Evolutionary conservation across 805 yeast genomes (phyloP).

Genomic region (Candida oleophila): DNA sequence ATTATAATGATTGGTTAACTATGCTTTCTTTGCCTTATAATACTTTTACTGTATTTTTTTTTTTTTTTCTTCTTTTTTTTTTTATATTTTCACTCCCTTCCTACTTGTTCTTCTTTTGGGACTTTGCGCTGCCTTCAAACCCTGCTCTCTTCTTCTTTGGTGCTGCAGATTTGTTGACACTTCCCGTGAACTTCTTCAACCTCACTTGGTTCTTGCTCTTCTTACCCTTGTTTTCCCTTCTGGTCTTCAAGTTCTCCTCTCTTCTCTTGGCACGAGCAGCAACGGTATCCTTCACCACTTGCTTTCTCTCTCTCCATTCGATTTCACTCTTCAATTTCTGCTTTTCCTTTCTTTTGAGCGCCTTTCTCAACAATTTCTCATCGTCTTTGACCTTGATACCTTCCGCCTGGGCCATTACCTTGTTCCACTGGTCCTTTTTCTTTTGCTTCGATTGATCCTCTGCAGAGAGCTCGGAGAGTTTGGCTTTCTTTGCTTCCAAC

Average conservation of each 20-base stretch:
- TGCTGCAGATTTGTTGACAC: conserved; percentile 42
- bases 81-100: neutral
- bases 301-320: conserved; percentile 91
- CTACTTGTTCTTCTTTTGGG: conserved; percentile 32
- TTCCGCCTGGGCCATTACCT: conserved; percentile 80
- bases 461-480: conserved; percentile 54
- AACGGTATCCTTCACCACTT: conserved; percentile 71
- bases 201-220: conserved; percentile 72
- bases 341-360: conserved; percentile 79
- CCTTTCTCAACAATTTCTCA: conserved; percentile 81
- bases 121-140: conserved; percentile 72
- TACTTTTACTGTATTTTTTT: neutral
- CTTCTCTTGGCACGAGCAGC: conserved; percentile 80
- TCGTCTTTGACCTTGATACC: conserved; percentile 89
- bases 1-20: too few relatives aligned
- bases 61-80: neutral
- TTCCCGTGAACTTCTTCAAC: conserved; percentile 63
- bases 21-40: too few relatives aligned
- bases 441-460: conserved; percentile 59
- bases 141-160: conserved; percentile 68
- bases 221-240: conserved; percentile 83
- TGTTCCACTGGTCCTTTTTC: conserved; percentile 82
- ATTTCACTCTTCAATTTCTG: conserved; percentile 81
- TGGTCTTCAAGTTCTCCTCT: conserved; percentile 83
- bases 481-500: conserved; percentile 71